A percentile compares a stretch with the other conserved stretches of the same genome.
phyloP scores from a whole-genome alignment of 108 stramenopile genomes.

The Stephanodiscus minutulus region DNA sequence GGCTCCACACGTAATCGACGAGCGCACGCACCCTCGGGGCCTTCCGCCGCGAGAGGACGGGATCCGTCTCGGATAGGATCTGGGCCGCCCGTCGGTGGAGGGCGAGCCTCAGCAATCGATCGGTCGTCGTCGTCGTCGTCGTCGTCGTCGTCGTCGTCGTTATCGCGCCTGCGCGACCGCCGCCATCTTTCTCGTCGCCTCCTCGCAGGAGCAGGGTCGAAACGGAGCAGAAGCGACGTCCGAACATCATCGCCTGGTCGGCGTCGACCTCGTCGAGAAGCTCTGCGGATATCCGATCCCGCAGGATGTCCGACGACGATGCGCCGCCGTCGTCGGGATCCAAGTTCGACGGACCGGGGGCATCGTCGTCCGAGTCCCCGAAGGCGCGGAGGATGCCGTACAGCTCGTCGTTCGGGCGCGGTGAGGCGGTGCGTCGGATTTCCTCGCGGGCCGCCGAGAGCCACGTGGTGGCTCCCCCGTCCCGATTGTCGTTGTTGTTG shows the following conservation, averaged over 20 bases:
- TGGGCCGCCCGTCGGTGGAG: conserved; percentile 33
- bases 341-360: conserved; percentile 32
- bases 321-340: conserved; percentile 23
- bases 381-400: conserved; percentile 18
- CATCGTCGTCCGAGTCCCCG: conserved; percentile 24
- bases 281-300: conserved; percentile 15
- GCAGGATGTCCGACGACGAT: background rate
- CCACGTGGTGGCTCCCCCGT: background rate
- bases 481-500: background rate
- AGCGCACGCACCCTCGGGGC: conserved; percentile 36
- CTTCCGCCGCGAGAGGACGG: conserved; percentile 16
- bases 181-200: background rate
- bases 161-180: background rate
- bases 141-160: conserved; percentile 9
- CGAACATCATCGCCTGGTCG: conserved; percentile 42
- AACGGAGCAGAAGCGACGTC: conserved; percentile 36
- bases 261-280: conserved; percentile 36
- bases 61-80: conserved; percentile 34
- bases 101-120: conserved; percentile 34
- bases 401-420: conserved; percentile 4
- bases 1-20: conserved; percentile 44
- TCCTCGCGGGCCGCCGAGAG: conserved; percentile 5
- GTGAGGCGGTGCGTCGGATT: background rate
- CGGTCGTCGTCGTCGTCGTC: conserved; percentile 1
- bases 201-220: conserved; percentile 10